Base-by-base conservation (phyloP, 805 yeast species). In the Zygosaccharomyces pseudorouxii region DNA sequence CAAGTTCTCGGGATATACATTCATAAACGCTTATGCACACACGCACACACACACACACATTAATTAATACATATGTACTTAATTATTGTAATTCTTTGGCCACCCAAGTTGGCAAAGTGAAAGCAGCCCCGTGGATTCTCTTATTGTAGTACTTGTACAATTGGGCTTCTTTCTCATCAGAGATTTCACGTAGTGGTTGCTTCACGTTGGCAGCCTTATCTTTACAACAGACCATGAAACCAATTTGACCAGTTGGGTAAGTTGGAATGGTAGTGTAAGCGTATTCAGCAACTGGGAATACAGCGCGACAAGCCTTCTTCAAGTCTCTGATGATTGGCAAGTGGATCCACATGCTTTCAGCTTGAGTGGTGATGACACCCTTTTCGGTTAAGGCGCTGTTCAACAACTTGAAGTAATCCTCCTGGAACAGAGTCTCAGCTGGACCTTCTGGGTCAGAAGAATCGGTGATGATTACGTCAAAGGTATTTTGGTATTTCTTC, bases 401-500 rank as follows among this genome's bases (percentile, higher is more conserved):
- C 68, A 92, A 76, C 54, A 92, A 79, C 70, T 84, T 78, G 69
- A 90, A 92, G 77, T 92, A 92, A 25, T 89, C 88, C 68, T 86
- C 84, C 74, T 90, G 95, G 81, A 93, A 93, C 45, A 92, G 78
- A 31, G 88, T 77, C 70, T 84, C 97, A 44, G 98, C 98, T 29
- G 99, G 98, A 48, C 98, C 99, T 70, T 92, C 98, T 43, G 98
- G 98, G 71, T 92, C 98, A 29, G 97, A 88, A 27, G 97, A 89
- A 69, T 92, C 99, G 45, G 98, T 92, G 69, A 92, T 86, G 70
- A 92, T 92, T 42, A 90, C 97, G 67, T 92, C 99, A 61, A 87
- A 92, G 49, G 87, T 79, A 74, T 87, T 85, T 69, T 82, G 81
- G 75, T 85, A 80, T 62, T 86, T 86, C 52, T 84, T 83, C 67